These are phyloP conservation scores for Grammothele lineata DNA, from an alignment of 768 basidiomycete species.

Conservation along the genomic window DNA sequence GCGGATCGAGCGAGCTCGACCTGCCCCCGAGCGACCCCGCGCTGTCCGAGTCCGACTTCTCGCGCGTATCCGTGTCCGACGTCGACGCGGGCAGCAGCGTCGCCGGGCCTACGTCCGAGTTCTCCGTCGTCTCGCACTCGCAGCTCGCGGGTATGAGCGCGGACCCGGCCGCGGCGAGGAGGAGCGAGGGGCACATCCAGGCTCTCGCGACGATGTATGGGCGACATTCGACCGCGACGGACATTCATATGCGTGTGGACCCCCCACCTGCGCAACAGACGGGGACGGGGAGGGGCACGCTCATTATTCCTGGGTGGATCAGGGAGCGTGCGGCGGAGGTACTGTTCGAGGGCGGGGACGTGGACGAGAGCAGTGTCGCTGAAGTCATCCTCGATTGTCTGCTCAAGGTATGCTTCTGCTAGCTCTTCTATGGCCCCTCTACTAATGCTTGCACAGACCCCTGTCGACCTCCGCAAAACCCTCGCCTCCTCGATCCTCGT, in stretches of 20 bases:
- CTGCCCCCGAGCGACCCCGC: conserved; percentile 48
- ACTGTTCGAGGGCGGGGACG: conserved; percentile 84
- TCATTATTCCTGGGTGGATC: conserved; percentile 93
- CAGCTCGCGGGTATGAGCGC: conserved; percentile 21
- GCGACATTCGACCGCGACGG: conserved; percentile 73
- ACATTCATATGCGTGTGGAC: conserved; percentile 62
- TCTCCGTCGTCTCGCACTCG: conserved; percentile 48
- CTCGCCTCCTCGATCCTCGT: conserved; percentile 83
- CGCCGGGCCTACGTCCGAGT: conserved; percentile 52
- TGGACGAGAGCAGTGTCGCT: conserved; percentile 81
- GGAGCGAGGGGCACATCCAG: conserved; percentile 53
- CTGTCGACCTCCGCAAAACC: conserved; percentile 84
- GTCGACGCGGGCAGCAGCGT: conserved; percentile 47
- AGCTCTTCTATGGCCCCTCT: background rate
- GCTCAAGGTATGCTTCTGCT: conserved; percentile 54
- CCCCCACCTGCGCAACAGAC: conserved; percentile 64
- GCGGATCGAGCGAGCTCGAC: conserved; percentile 43
- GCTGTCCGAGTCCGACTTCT: conserved; percentile 67
- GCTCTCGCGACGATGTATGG: conserved; percentile 67
- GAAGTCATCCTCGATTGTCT: conserved; percentile 77
- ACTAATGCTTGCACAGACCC: conserved; percentile 48
- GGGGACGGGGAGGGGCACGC: conserved; percentile 70
- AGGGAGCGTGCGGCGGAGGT: conserved; percentile 89
- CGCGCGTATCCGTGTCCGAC: conserved; percentile 40
- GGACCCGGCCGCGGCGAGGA: conserved; percentile 21